Conservation (phyloP, 257 asterid species). For the Schizonepeta tenuifolia region DNA sequence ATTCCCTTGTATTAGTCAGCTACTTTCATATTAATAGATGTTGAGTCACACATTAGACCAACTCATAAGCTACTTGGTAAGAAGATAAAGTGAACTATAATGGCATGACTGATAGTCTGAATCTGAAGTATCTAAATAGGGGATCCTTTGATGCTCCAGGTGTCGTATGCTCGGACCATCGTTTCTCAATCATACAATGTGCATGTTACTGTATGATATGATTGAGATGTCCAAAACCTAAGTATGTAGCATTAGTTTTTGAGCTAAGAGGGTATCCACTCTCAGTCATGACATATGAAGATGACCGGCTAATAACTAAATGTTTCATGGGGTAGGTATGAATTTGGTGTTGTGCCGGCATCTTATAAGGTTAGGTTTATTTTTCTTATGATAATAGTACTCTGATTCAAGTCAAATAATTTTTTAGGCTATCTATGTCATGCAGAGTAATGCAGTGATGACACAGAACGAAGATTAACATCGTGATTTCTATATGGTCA, state of each 20-base stretch:
- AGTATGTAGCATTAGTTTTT: conserved; percentile 29
- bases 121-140: conserved; percentile 27
- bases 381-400: not conserved
- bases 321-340: conserved; percentile 30
- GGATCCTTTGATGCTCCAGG: conserved; percentile 23
- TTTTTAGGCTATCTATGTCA: conserved; percentile 14
- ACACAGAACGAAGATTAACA: not conserved
- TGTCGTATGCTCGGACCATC: not conserved
- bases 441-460: conserved; percentile 23
- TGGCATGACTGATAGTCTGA: conserved; percentile 21
- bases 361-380: conserved; percentile 23
- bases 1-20: conserved; percentile 31
- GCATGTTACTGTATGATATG: conserved; percentile 27
- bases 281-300: conserved; percentile 19
- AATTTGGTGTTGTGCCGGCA: conserved; percentile 28
- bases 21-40: conserved; percentile 15
- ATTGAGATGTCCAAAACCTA: conserved; percentile 27
- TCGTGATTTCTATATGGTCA: conserved; percentile 28
- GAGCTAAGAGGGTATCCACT: not conserved
- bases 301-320: conserved; percentile 18
- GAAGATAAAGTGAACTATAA: conserved; percentile 25
- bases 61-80: conserved; percentile 23
- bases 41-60: conserved; percentile 4
- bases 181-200: conserved; percentile 30
- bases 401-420: conserved; percentile 27